Evolutionary conservation across 2,329 filamentous ascomycete genomes (phyloP).

Genomic region (Penicillium freii): DNA sequence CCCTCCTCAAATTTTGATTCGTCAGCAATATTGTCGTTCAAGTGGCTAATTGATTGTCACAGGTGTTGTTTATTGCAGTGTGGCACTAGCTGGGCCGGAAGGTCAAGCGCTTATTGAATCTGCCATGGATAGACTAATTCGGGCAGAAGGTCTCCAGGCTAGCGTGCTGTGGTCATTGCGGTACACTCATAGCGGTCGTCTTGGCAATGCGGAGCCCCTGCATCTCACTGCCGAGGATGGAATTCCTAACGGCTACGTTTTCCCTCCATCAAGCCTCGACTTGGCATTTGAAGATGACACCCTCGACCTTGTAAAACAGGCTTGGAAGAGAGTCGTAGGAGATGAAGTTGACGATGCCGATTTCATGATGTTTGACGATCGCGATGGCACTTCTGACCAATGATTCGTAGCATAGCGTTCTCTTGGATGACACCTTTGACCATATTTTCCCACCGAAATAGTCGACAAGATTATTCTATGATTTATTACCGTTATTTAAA

Average conservation of each 20-base stretch:
- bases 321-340: slow-evolving; percentile 66
- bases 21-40: slow-evolving; percentile 21
- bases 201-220: slow-evolving; percentile 14
- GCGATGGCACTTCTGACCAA: slow-evolving; percentile 62
- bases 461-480: not conserved
- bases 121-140: slow-evolving; percentile 46
- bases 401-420: slow-evolving; percentile 22
- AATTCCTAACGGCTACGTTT: slow-evolving; percentile 51
- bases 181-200: slow-evolving; percentile 50
- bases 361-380: slow-evolving; percentile 78
- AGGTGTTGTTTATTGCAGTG: slow-evolving; percentile 61
- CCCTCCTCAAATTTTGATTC: slow-evolving; percentile 12
- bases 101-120: slow-evolving; percentile 43
- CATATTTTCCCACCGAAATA: slow-evolving; percentile 3
- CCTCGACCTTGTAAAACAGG: slow-evolving; percentile 64
- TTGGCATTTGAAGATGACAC: slow-evolving; percentile 72
- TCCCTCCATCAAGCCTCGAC: slow-evolving; percentile 61
- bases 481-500: not conserved
- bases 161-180: slow-evolving; percentile 52
- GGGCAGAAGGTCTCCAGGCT: slow-evolving; percentile 33
- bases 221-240: slow-evolving; percentile 19
- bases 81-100: slow-evolving; percentile 36
- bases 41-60: slow-evolving; percentile 36
- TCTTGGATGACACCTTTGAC: not conserved
- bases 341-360: slow-evolving; percentile 49